These are phyloP conservation scores for Asterionellopsis glacialis DNA, from an alignment of 108 stramenopile genomes.

Conservation along the genomic window DNA sequence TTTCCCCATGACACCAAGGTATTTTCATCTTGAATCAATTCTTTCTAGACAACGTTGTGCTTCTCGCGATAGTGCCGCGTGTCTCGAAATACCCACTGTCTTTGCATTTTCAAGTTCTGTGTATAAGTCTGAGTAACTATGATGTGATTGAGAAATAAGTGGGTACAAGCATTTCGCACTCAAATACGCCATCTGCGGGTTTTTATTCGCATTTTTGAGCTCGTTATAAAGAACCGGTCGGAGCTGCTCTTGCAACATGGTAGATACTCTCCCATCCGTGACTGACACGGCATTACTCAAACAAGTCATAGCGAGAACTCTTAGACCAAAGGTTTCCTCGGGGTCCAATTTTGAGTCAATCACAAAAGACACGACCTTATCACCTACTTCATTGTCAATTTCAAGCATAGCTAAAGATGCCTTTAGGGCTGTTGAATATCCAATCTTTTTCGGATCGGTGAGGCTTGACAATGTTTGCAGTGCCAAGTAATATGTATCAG, in stretches of 20 bases:
- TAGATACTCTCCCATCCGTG: slow-evolving; percentile 10
- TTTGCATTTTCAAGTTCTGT: too few species aligned
- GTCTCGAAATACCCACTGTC: too few species aligned
- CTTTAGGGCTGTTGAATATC: slow-evolving; percentile 15
- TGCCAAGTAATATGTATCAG: slow-evolving; percentile 40
- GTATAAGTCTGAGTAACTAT: too few species aligned
- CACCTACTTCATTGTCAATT: slow-evolving; percentile 25
- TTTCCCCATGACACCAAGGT: too few species aligned
- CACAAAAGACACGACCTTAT: slow-evolving; percentile 27
- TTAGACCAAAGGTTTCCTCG: slow-evolving; percentile 30
- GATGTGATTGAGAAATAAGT: too few species aligned
- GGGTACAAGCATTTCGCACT: slow-evolving; percentile 5
- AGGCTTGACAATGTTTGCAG: slow-evolving; percentile 39
- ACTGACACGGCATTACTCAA: slow-evolving; percentile 33
- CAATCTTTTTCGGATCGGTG: slow-evolving; percentile 38
- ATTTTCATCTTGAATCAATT: too few species aligned
- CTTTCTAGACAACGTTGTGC: too few species aligned
- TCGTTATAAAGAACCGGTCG: slow-evolving; percentile 31
- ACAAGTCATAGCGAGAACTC: slow-evolving; percentile 29
- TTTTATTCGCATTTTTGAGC: slow-evolving; percentile 22
- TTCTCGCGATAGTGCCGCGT: too few species aligned
- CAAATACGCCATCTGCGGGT: slow-evolving; percentile 25
- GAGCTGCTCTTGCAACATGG: slow-evolving; percentile 16
- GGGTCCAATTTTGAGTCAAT: slow-evolving; percentile 13
- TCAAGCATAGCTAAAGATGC: slow-evolving; percentile 30